phyloP scores from a whole-genome alignment of 768 basidiomycete genomes.

The Rhizopogon roseolus region DNA sequence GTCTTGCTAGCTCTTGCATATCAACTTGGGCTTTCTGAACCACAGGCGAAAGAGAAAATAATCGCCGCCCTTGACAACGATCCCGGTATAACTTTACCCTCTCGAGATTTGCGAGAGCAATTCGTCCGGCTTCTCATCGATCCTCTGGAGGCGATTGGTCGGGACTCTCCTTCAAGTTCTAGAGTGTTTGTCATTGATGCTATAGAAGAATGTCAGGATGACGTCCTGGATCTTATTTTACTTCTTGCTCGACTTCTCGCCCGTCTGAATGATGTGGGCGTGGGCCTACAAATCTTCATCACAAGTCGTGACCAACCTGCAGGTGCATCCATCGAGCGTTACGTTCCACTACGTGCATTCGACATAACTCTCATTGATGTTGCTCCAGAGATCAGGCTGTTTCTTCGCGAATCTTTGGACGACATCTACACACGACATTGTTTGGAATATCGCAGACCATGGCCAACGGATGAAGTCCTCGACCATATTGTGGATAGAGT shows the following conservation, averaged over 20 bases:
- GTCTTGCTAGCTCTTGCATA: no score
- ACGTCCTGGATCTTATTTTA: neutral
- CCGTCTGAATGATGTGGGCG: neutral
- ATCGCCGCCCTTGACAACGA: no score
- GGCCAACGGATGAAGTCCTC: neutral
- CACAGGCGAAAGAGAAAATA: no score
- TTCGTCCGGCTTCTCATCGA: neutral
- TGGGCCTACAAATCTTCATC: neutral
- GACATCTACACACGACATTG: neutral
- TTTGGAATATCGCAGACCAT: neutral
- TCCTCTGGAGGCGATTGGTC: neutral
- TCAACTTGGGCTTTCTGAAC: no score
- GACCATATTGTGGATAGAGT: neutral
- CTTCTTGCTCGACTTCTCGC: neutral
- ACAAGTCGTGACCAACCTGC: neutral
- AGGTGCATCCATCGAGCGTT: neutral
- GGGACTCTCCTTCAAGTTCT: neutral
- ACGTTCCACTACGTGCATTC: neutral
- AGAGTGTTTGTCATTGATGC: neutral
- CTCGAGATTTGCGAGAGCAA: no score
- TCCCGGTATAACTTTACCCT: no score
- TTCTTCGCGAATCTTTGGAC: neutral
- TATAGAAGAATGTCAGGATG: neutral
- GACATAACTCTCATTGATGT: no score
- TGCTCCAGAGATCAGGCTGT: rapidly evolving